phyloP scores from a whole-genome alignment of 768 basidiomycete species.

The Pisolithus tinctorius region DNA sequence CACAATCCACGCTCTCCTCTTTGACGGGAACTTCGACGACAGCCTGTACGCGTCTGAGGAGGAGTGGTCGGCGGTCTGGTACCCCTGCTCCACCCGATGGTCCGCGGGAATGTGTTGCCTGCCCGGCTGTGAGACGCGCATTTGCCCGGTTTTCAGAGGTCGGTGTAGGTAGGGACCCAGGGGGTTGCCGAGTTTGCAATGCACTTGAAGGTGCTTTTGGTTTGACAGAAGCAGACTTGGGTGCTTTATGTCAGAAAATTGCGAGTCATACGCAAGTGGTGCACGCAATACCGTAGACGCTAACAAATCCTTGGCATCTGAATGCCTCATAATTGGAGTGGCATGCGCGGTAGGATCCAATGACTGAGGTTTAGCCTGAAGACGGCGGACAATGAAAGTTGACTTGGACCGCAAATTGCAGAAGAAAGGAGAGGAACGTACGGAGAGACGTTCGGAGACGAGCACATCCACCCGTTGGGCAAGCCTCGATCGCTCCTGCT shows the following conservation, averaged over 20 bases:
- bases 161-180: slow-evolving; percentile 20
- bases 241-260: slow-evolving; percentile 24
- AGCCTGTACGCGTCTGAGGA: slow-evolving; percentile 63
- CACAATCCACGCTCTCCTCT: slow-evolving; percentile 48
- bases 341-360: slow-evolving; percentile 18
- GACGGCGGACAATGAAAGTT: neutral
- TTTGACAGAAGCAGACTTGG: slow-evolving; percentile 24
- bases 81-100: slow-evolving; percentile 4
- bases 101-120: neutral
- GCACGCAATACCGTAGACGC: slow-evolving; percentile 20
- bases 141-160: slow-evolving; percentile 23
- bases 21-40: slow-evolving; percentile 54
- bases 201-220: slow-evolving; percentile 14
- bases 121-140: slow-evolving; percentile 16
- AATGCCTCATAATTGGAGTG: slow-evolving; percentile 27
- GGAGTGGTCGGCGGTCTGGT: slow-evolving; percentile 13
- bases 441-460: slow-evolving; percentile 42
- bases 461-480: slow-evolving; percentile 55
- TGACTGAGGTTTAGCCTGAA: slow-evolving; percentile 9
- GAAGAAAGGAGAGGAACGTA: slow-evolving; percentile 21
- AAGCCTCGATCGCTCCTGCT: slow-evolving; percentile 57
- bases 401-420: neutral
- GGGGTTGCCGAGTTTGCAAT: slow-evolving; percentile 7
- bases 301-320: slow-evolving; percentile 19
- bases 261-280: slow-evolving; percentile 12